Conservation (phyloP, 2,329 filamentous ascomycete genomes). For the Sporothrix dimorphospora region DNA sequence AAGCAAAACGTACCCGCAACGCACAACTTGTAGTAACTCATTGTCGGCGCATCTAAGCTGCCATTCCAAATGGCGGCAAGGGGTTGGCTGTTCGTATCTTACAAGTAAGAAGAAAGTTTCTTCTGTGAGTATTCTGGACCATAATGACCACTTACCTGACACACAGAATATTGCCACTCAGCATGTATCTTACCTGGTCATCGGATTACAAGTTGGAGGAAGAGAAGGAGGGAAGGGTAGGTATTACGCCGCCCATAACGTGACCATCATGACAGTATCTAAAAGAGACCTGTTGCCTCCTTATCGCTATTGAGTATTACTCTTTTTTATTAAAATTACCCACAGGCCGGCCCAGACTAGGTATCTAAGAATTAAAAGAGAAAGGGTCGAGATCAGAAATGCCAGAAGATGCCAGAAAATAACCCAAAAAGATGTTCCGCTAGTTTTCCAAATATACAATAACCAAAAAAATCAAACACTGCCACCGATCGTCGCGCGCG, state of each 20-base stretch:
- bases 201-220: no score
- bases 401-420: background rate
- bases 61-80: background rate
- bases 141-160: background rate
- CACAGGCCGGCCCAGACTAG: background rate
- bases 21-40: background rate
- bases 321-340: background rate
- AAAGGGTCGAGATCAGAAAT: background rate
- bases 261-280: background rate
- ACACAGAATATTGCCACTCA: background rate
- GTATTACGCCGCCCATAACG: background rate
- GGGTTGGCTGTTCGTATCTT: background rate
- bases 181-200: background rate
- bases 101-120: background rate
- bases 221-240: background rate
- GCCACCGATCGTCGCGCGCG: background rate
- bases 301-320: background rate
- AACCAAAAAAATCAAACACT: background rate
- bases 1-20: background rate
- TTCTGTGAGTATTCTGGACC: background rate
- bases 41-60: background rate
- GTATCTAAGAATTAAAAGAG: slow-evolving; percentile 1
- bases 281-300: background rate
- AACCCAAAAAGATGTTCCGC: background rate
- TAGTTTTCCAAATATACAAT: background rate